These are phyloP conservation scores for Diaporthe australafricana DNA, from an alignment of 2,329 filamentous ascomycete species.

Conservation along the genomic window DNA sequence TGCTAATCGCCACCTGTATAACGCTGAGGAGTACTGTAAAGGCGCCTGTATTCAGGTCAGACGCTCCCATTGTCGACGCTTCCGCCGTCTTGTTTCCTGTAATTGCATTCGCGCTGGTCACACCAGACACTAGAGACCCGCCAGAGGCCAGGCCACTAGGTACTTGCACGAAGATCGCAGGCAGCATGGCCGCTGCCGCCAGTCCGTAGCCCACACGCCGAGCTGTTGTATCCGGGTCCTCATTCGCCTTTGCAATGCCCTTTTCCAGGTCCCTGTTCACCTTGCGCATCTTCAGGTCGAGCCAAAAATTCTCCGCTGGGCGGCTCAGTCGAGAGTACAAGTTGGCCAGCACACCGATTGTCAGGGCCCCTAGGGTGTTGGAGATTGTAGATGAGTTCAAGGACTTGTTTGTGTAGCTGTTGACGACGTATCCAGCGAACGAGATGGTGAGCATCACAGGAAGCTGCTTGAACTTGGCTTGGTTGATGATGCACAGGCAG, in stretches of 20 bases:
- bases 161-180: conserved; percentile 83
- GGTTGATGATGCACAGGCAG: conserved; percentile 71
- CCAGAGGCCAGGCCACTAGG: conserved; percentile 71
- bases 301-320: conserved; percentile 65
- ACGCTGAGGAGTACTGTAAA: conserved; percentile 69
- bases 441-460: conserved; percentile 82
- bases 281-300: conserved; percentile 56
- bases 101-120: conserved; percentile 67
- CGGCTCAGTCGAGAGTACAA: conserved; percentile 78
- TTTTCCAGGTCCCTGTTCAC: conserved; percentile 42
- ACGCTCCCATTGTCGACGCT: conserved; percentile 41
- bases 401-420: conserved; percentile 78
- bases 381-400: conserved; percentile 78
- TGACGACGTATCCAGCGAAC: conserved; percentile 79
- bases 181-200: conserved; percentile 86
- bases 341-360: conserved; percentile 82
- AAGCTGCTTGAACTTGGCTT: conserved; percentile 82
- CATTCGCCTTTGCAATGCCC: conserved; percentile 46
- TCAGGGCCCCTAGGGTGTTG: conserved; percentile 81
- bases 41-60: conserved; percentile 55
- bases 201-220: conserved; percentile 76
- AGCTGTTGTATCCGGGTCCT: conserved; percentile 39
- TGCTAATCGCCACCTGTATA: conserved; percentile 71
- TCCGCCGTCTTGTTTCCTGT: conserved; percentile 55
- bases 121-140: conserved; percentile 68